phyloP scores from a whole-genome alignment of 129 eudicot genomes.

The Calendula officinalis region DNA sequence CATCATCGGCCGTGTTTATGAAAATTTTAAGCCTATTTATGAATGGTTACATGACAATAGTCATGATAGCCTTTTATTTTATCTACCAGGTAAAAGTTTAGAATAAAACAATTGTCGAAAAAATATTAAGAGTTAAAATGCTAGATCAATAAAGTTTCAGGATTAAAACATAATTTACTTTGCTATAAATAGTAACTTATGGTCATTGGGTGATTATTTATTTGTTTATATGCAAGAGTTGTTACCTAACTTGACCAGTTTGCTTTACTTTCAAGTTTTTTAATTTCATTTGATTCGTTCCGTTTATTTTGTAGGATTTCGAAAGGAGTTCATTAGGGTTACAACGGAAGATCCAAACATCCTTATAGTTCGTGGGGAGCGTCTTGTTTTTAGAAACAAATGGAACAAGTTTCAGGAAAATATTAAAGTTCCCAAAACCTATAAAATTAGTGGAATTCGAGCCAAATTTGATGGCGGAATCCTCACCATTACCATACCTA shows the following conservation, averaged over 20 bases:
- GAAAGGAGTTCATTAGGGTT: conserved; percentile 44
- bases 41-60: conserved; percentile 56
- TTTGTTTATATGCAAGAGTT: too few relatives aligned
- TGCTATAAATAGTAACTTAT: too few relatives aligned
- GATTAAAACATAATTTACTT: too few relatives aligned
- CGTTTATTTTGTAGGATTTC: conserved; percentile 39
- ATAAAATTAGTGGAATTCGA: conserved; percentile 34
- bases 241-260: background rate
- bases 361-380: conserved; percentile 57
- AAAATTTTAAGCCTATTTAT: conserved; percentile 52
- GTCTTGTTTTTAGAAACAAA: conserved; percentile 50
- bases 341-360: conserved; percentile 48
- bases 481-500: conserved; percentile 50
- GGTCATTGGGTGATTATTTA: too few relatives aligned
- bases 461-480: conserved; percentile 61
- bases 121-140: too few relatives aligned
- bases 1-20: conserved; percentile 37
- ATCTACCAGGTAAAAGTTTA: conserved; percentile 53
- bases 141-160: too few relatives aligned
- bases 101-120: too few relatives aligned
- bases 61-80: conserved; percentile 33
- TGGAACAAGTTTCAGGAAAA: conserved; percentile 63
- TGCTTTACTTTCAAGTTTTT: background rate
- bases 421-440: conserved; percentile 39
- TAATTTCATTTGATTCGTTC: background rate